Conservation (phyloP, 768 basidiomycete genomes). For the Leccinum subtestaceum region DNA sequence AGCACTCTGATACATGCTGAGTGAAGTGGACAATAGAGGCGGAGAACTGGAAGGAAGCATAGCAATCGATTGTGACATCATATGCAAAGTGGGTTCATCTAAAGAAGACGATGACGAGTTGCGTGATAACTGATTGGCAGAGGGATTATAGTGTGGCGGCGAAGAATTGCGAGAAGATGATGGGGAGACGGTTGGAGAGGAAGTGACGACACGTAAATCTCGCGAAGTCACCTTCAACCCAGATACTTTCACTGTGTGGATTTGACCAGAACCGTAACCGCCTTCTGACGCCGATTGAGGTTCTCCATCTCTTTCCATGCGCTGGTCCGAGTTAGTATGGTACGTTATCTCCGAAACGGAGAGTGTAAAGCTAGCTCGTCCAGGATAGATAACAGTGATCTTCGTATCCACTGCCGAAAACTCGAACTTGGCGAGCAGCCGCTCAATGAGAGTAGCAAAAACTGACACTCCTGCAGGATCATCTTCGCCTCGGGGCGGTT, state of each 20-base stretch:
- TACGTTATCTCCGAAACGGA: constrained; percentile 58
- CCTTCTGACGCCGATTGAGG: constrained; percentile 15
- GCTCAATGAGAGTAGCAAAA: constrained; percentile 77
- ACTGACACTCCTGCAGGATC: constrained; percentile 78
- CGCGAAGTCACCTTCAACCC: constrained; percentile 55
- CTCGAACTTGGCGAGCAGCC: constrained; percentile 73
- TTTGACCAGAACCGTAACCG: constrained; percentile 22
- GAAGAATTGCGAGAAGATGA: constrained; percentile 4
- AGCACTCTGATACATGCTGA: constrained; percentile 80
- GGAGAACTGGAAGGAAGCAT: constrained; percentile 49
- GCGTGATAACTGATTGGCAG: constrained; percentile 34
- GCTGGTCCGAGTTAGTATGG: constrained; percentile 35
- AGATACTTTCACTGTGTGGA: constrained; percentile 52
- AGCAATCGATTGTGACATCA: constrained; percentile 76
- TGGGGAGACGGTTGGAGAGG: constrained; percentile 15
- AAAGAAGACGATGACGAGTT: constrained; percentile 57
- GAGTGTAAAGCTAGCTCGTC: constrained; percentile 58
- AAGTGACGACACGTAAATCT: constrained; percentile 35
- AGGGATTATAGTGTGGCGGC: constrained; percentile 3
- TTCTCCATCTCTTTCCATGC: constrained; percentile 28
- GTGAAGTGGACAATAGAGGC: constrained; percentile 49
- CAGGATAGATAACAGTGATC: constrained; percentile 67
- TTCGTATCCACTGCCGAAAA: constrained; percentile 69
- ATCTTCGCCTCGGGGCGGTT: constrained; percentile 36
- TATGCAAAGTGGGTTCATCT: constrained; percentile 61